Conservation (phyloP, 2,329 filamentous ascomycete species). For the Coniochaeta prunicola region DNA sequence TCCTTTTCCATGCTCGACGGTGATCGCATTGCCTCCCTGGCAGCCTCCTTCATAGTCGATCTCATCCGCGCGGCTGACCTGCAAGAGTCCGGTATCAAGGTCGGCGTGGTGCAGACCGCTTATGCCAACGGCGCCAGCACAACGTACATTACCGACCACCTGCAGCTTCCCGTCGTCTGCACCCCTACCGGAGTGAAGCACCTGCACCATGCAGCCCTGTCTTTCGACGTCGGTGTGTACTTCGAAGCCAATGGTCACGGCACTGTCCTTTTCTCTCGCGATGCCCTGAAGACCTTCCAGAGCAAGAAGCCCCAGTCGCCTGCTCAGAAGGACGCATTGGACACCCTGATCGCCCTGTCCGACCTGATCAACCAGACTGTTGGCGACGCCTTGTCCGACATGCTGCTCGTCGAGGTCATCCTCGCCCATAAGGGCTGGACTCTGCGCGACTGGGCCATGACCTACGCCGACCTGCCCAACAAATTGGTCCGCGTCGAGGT, state of each 20-base stretch:
- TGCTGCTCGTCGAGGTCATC: conserved; percentile 92
- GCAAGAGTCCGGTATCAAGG: conserved; percentile 64
- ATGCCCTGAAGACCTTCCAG: conserved; percentile 71
- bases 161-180: conserved; percentile 85
- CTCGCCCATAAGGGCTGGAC: conserved; percentile 92
- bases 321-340: conserved; percentile 82
- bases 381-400: conserved; percentile 90
- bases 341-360: conserved; percentile 73
- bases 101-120: conserved; percentile 93
- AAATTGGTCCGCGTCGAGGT: conserved; percentile 92
- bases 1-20: conserved; percentile 87
- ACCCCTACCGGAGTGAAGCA: conserved; percentile 96
- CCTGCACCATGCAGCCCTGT: conserved; percentile 90
- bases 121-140: conserved; percentile 97
- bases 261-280: conserved; percentile 86
- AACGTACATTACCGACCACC: conserved; percentile 79
- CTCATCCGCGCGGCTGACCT: conserved; percentile 76
- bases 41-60: conserved; percentile 88
- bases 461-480: conserved; percentile 91
- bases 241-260: conserved; percentile 99
- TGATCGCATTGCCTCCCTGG: conserved; percentile 91
- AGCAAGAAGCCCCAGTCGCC: conserved; percentile 81
- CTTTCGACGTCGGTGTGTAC: conserved; percentile 94
- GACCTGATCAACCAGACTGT: conserved; percentile 98
- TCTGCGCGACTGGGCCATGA: conserved; percentile 83